These are phyloP conservation scores for Thyridium curvatum DNA, from an alignment of 2,329 filamentous ascomycete species.

Conservation along the genomic window DNA sequence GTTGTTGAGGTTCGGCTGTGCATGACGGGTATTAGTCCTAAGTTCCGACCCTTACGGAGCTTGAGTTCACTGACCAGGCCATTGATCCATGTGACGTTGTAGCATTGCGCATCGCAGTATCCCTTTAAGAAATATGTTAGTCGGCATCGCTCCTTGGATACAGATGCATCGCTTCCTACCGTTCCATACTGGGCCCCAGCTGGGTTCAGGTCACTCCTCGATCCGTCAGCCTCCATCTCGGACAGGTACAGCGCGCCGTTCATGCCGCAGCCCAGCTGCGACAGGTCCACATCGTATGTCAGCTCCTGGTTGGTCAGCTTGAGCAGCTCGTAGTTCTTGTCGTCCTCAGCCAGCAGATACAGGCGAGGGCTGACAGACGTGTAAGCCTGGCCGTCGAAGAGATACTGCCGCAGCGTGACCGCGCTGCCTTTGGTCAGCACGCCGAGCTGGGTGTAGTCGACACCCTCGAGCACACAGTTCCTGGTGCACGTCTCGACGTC, in stretches of 20 bases:
- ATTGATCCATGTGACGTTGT: conserved; percentile 24
- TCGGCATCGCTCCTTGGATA: too few relatives aligned
- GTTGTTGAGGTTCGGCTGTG: conserved; percentile 31
- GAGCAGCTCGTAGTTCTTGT: conserved; percentile 50
- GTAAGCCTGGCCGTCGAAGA: conserved; percentile 8
- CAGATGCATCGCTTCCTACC: too few relatives aligned
- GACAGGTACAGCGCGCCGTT: conserved; percentile 59
- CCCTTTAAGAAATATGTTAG: conserved; percentile 27
- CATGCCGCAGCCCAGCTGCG: conserved; percentile 54
- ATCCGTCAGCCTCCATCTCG: conserved; percentile 55
- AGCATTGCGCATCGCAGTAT: conserved; percentile 50
- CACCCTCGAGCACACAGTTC: conserved; percentile 44
- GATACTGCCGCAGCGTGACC: conserved; percentile 16
- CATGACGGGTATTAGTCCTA: conserved; percentile 10
- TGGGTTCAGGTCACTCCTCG: conserved; percentile 40
- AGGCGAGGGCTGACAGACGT: conserved; percentile 31
- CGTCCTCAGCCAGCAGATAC: conserved; percentile 47
- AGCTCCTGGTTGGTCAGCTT: conserved; percentile 53
- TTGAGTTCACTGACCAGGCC: conserved; percentile 19
- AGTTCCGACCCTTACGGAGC: conserved; percentile 10
- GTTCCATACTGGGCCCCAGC: conserved; percentile 51
- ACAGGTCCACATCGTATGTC: conserved; percentile 59
- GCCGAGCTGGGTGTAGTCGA: conserved; percentile 31
- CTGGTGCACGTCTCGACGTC: conserved; percentile 35
- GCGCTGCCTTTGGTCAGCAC: conserved; percentile 12